Evolutionary conservation across 805 yeast species (phyloP), one percentile per base, ranked within the genome.

Genomic region (Nakazawaea wyomingensis): DNA sequence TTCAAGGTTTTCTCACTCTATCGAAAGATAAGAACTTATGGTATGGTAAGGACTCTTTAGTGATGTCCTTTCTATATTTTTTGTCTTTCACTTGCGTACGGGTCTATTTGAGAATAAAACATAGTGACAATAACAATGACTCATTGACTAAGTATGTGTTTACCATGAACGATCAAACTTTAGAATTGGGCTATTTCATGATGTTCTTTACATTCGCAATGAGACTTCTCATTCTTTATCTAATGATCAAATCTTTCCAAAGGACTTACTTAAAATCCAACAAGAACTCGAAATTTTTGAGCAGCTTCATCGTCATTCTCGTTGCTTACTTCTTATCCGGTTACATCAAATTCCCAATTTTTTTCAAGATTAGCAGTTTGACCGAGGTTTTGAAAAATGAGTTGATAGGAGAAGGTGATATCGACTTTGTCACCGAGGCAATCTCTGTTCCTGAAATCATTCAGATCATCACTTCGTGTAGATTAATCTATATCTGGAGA

Each of bases 401-500:
- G 18, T 41, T 41, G 30, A 41, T 41, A 8, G 43, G 38, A 5
- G 43, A 40, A 28, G 39, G 44, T 11, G 29, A 27, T 26, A 14
- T 18, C 24, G 29, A 34, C 8, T 34, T 14, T 19, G 17, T 20
- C 11, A 21, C 28, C 11, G 29, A 27, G 13, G 28, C 34, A 3
- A 22, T 41, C 11, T 26, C 44, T 6, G 26, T 41, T 6, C 44
- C 44, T 3, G 44, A 41, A 18, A 22, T 41, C 3, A 13, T 41
- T 21, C 39, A 41, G 14, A 21, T 41, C 9, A 4, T 41, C 11
- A 27, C 39, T 14, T 18, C 24, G 8, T 41, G 39, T 29, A 20
- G 39, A 20, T 41, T 41, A 37, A 41, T 41, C 8, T 41, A 41
- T n/a, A 22, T 41, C 32, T 41, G 44, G 44, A 41, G 44, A 27